Base-by-base conservation (phyloP, 805 yeast genomes). In the Starmerella geochares region DNA sequence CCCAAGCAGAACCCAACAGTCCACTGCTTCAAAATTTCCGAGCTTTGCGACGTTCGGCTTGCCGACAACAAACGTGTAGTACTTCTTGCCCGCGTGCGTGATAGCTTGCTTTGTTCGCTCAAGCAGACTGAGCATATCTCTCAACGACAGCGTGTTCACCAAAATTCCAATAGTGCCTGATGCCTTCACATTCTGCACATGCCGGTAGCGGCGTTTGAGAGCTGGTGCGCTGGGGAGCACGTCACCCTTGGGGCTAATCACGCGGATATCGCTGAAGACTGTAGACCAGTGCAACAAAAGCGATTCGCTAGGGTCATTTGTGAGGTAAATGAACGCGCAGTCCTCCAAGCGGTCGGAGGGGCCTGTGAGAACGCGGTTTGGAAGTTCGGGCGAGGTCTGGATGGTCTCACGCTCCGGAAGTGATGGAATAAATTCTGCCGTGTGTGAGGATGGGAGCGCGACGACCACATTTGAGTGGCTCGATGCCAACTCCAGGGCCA, bases 11-110 rank as follows among this genome's bases (percentile, higher is more conserved):
- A 94, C 88, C 97, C 98, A 92, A 20, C 85, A 75, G 58, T 92
- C 97, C 13, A 92, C 77, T n/a, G 79, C 80, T 54, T 90, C 98
- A 63, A 92, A 92, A 64, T 92, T 92, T 9, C 97, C 98, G 46
- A 92, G 71, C 61, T 92, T 92, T 23, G 98, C 95, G 17, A 92
- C 96, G 61, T 92, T 92, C 9, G 97, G 97, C 65, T 92, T 92
- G 10, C 98, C 98, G 3, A 92, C 97, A 3, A 88, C 97, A 68
- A 92, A 87, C 62, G 86, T 76, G 62, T 92, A 92, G 57, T 85
- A 90, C 62, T 92, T 92, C 67, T 92, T 92, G 1, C 85, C 96
- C 0, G 90, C 87, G 3, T 70, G 72, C 46, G 72, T 75, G 51
- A 92, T 77, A 65, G 82, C 74, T 23, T 69, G 63, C 14, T 78